Percentiles rank a stretch among this genome's conserved stretches.
These are phyloP conservation scores for Paecilomyces formosus DNA, from an alignment of 2,329 filamentous ascomycete genomes.

Conservation along the genomic window DNA sequence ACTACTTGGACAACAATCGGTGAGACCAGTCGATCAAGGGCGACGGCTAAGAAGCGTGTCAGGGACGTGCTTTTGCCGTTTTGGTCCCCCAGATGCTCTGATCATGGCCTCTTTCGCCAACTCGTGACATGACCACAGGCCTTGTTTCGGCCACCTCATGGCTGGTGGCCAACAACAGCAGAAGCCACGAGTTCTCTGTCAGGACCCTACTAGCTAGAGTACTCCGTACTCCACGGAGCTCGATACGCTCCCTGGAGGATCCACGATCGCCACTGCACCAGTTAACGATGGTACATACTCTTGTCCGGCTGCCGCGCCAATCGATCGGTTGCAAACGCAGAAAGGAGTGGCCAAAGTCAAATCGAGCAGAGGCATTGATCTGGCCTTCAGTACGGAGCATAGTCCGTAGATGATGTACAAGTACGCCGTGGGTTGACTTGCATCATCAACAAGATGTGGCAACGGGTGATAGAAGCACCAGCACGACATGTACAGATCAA, in stretches of 20 bases:
- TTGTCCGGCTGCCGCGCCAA: not conserved
- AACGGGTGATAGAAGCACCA: not conserved
- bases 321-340: not conserved
- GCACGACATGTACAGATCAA: not conserved
- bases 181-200: not conserved
- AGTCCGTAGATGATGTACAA: not conserved
- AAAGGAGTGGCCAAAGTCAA: not conserved
- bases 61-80: not conserved
- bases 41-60: not conserved
- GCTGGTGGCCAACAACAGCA: not conserved
- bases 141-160: not conserved
- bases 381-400: not conserved
- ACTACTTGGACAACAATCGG: not conserved
- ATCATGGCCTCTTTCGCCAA: not conserved
- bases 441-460: not conserved
- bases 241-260: not conserved
- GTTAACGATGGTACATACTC: not conserved
- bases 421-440: not conserved
- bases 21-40: conserved; percentile 1
- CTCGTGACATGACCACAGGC: not conserved
- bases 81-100: not conserved
- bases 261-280: not conserved
- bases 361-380: not conserved
- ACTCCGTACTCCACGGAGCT: not conserved
- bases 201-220: not conserved